Evolutionary conservation across 2,329 filamentous ascomycete genomes (phyloP).

Genomic region (Fusarium secorum): DNA sequence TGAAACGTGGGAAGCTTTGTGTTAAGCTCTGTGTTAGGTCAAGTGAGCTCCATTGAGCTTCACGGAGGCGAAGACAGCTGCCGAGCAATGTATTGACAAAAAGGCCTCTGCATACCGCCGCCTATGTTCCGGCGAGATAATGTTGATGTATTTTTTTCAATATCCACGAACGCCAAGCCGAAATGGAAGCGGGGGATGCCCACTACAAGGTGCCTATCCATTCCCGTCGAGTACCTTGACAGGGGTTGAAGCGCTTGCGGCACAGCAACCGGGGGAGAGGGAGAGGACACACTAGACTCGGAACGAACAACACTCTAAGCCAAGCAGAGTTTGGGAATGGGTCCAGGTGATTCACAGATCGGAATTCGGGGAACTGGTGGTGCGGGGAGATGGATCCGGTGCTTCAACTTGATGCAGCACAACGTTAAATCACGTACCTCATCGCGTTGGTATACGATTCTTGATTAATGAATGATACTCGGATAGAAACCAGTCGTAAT

Average conservation of each 20-base stretch:
- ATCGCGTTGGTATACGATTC: slow-evolving; percentile 1
- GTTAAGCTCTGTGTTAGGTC: slow-evolving; percentile 30
- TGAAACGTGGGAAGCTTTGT: slow-evolving; percentile 25
- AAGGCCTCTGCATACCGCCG: not conserved
- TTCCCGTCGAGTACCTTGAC: slow-evolving; percentile 14
- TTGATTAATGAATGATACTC: not conserved
- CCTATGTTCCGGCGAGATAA: not conserved
- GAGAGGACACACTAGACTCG: slow-evolving; percentile 20
- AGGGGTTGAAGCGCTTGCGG: slow-evolving; percentile 27
- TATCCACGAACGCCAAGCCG: slow-evolving; percentile 17
- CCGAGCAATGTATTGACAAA: slow-evolving; percentile 8
- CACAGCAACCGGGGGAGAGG: slow-evolving; percentile 29
- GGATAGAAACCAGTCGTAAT: not conserved
- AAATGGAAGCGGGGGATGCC: slow-evolving; percentile 28
- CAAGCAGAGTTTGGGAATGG: slow-evolving; percentile 23
- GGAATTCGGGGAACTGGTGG: slow-evolving; percentile 12
- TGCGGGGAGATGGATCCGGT: slow-evolving; percentile 25
- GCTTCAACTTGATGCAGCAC: not conserved
- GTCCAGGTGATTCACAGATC: slow-evolving; percentile 25
- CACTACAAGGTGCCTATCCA: slow-evolving; percentile 12
- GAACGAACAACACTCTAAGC: slow-evolving; percentile 10
- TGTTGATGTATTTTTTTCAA: slow-evolving; percentile 4
- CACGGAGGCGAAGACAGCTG: not conserved
- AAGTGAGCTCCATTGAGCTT: slow-evolving; percentile 32
- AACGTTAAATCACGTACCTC: slow-evolving; percentile 31